Conservation (phyloP, 2,329 filamentous ascomycete species). For the Daldinia sp. region DNA sequence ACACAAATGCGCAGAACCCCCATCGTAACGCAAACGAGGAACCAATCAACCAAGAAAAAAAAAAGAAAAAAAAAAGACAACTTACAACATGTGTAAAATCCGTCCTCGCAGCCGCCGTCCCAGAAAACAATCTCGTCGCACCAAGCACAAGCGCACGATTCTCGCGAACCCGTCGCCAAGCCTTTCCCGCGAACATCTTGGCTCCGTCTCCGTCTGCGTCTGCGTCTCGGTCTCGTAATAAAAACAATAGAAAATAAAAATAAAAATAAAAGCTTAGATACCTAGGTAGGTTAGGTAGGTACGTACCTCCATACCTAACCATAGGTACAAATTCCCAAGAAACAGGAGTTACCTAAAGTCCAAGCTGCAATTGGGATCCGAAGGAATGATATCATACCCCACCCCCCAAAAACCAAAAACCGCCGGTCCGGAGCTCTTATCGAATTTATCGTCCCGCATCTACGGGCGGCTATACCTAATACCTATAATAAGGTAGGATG, state of each 20-base stretch:
- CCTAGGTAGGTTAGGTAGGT: too few relatives aligned
- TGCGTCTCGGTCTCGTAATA: neutral
- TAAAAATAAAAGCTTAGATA: neutral
- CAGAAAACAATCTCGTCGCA: constrained; percentile 42
- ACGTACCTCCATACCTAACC: too few relatives aligned
- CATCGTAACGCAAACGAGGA: too few relatives aligned
- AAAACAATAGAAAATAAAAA: too few relatives aligned
- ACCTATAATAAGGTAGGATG: too few relatives aligned
- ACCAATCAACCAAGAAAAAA: neutral
- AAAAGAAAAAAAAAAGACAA: constrained; percentile 1
- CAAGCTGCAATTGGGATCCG: neutral
- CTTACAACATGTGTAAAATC: constrained; percentile 51
- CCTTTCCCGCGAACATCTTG: constrained; percentile 31
- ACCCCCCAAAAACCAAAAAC: neutral
- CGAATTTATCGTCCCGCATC: neutral
- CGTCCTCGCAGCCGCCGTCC: constrained; percentile 40
- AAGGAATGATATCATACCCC: constrained; percentile 24
- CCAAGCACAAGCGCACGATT: neutral
- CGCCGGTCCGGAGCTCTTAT: constrained; percentile 2
- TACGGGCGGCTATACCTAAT: too few relatives aligned
- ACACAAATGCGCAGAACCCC: neutral
- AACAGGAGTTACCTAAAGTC: neutral
- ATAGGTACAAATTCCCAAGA: too few relatives aligned
- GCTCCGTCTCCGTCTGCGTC: too few relatives aligned
- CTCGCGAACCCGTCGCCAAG: constrained; percentile 9